Conservation (phyloP, 306 rosid genomes). For the Inga oerstediana region DNA sequence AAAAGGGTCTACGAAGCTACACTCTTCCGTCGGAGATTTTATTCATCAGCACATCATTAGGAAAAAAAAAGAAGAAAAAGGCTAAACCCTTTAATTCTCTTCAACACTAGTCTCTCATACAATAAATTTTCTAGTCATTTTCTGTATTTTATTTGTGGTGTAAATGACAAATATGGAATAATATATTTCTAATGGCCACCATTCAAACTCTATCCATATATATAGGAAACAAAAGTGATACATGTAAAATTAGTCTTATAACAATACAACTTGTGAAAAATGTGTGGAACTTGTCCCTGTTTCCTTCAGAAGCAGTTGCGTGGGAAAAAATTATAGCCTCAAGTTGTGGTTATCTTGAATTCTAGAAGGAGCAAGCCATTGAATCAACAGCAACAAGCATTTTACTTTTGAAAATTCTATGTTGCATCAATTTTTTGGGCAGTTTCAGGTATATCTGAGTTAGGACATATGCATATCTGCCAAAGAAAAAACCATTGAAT, state of each 20-base stretch:
- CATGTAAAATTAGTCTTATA: constrained; percentile 25
- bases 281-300: constrained; percentile 20
- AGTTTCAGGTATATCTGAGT: constrained; percentile 30
- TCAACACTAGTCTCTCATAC: background rate
- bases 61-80: background rate
- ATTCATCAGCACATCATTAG: background rate
- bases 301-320: constrained; percentile 35
- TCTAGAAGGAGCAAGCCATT: constrained; percentile 32
- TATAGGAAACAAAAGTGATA: constrained; percentile 5
- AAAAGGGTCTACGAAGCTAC: background rate
- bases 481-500: too few relatives aligned
- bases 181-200: constrained; percentile 28
- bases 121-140: background rate
- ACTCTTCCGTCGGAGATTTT: background rate
- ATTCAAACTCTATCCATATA: constrained; percentile 31
- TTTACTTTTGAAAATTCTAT: constrained; percentile 23
- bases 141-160: constrained; percentile 7
- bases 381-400: constrained; percentile 21
- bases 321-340: constrained; percentile 24
- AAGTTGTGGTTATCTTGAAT: constrained; percentile 24
- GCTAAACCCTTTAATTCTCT: background rate
- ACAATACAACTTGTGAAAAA: constrained; percentile 1
- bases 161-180: constrained; percentile 24
- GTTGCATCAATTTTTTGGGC: background rate
- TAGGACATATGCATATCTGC: too few relatives aligned